phyloP scores from a whole-genome alignment of 371 early-diverging fungal genomes.

The Haplosporangium sp. region DNA sequence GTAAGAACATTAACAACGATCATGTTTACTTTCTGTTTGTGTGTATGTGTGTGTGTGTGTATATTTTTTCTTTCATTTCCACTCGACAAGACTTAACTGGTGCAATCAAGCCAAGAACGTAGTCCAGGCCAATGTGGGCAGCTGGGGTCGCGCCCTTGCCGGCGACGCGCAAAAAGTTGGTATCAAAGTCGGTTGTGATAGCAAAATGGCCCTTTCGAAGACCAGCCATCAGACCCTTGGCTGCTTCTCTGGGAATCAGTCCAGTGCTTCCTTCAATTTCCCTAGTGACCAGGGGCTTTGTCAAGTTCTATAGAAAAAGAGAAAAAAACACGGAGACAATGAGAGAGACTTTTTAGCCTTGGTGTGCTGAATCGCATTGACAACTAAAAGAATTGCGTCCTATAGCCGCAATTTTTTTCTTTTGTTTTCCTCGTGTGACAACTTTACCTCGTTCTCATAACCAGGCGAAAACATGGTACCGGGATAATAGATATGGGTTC shows the following conservation, averaged over 20 bases:
- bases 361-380: too few relatives aligned
- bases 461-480: conserved; percentile 88
- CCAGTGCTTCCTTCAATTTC: conserved; percentile 82
- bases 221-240: conserved; percentile 55
- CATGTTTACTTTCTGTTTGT: too few relatives aligned
- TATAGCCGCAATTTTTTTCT: background rate
- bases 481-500: conserved; percentile 83
- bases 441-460: conserved; percentile 67
- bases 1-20: background rate
- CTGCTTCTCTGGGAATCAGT: conserved; percentile 70
- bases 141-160: conserved; percentile 56
- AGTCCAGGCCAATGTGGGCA: conserved; percentile 37
- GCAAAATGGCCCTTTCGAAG: conserved; percentile 60
- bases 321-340: background rate
- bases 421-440: conserved; percentile 16
- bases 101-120: conserved; percentile 26
- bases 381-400: background rate
- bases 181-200: conserved; percentile 65
- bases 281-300: conserved; percentile 85
- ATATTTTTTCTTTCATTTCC: background rate
- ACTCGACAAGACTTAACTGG: conserved; percentile 22
- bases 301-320: conserved; percentile 62
- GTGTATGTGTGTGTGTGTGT: background rate
- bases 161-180: conserved; percentile 61
- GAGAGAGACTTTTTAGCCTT: background rate